These are phyloP conservation scores for Tillandsia leiboldiana DNA, from an alignment of 176 grass and related monocot genomes.

Conservation along the genomic window DNA sequence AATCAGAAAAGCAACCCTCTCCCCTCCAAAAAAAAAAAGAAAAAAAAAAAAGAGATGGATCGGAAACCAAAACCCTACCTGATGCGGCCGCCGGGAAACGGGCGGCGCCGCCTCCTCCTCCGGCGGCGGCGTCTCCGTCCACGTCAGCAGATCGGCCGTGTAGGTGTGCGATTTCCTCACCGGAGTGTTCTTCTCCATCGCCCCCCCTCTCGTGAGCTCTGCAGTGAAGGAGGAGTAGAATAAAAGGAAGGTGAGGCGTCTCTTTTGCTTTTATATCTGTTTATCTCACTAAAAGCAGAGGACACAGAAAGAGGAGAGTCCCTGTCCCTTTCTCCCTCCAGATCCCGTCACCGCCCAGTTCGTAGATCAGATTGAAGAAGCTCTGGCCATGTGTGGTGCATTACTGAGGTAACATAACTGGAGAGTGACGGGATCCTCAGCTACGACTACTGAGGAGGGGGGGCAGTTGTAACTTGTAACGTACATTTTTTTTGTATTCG, in stretches of 20 bases:
- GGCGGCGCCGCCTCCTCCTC: constrained; percentile 34
- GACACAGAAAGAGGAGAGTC: constrained; percentile 3
- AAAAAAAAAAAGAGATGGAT: background rate
- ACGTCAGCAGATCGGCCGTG: constrained; percentile 88
- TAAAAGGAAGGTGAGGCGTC: constrained; percentile 74
- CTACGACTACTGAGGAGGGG: background rate
- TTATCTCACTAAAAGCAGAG: background rate
- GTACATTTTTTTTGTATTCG: constrained; percentile 27
- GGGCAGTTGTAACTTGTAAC: constrained; percentile 5
- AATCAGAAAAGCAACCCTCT: constrained; percentile 7
- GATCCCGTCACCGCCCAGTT: constrained; percentile 13
- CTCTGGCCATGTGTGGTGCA: background rate
- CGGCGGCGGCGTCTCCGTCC: constrained; percentile 50
- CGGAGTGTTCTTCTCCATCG: constrained; percentile 84
- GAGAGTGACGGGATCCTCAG: constrained; percentile 12
- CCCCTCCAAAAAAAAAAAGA: background rate
- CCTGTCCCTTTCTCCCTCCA: background rate
- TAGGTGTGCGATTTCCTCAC: constrained; percentile 84
- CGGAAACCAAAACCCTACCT: constrained; percentile 23
- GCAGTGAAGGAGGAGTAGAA: constrained; percentile 59
- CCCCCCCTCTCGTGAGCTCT: constrained; percentile 10
- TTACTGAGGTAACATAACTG: constrained; percentile 6
- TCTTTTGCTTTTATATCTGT: constrained; percentile 20
- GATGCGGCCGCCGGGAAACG: constrained; percentile 43
- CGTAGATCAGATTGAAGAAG: background rate